Evolutionary conservation across 805 yeast genomes (phyloP).

Genomic region (Ogataea minuta): DNA sequence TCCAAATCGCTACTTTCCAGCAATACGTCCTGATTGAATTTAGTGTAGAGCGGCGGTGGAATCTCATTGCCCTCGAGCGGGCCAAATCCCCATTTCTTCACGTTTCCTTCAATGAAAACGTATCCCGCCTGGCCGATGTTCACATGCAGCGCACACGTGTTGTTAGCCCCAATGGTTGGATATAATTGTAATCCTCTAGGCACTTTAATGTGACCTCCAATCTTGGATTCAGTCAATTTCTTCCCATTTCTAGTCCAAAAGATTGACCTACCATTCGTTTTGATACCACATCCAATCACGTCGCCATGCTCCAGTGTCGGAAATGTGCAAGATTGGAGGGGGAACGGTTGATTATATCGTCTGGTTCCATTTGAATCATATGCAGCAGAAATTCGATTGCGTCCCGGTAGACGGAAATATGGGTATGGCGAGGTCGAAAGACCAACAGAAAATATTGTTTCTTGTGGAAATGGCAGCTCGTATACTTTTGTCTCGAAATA

Average conservation of each 20-base stretch:
- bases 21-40: conserved; percentile 72
- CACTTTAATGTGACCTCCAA: conserved; percentile 76
- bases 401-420: conserved; percentile 87
- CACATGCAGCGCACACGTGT: conserved; percentile 79
- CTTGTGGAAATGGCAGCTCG: conserved; percentile 57
- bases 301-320: conserved; percentile 77
- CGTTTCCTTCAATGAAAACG: conserved; percentile 89
- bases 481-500: conserved; percentile 87
- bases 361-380: conserved; percentile 85
- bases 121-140: conserved; percentile 91
- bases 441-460: conserved; percentile 68
- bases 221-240: conserved; percentile 73
- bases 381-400: conserved; percentile 79
- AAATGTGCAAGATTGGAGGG: conserved; percentile 37
- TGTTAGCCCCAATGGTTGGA: conserved; percentile 88
- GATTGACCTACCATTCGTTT: conserved; percentile 77
- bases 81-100: conserved; percentile 95
- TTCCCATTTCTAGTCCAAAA: conserved; percentile 96
- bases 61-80: conserved; percentile 83
- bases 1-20: conserved; percentile 60
- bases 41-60: conserved; percentile 92
- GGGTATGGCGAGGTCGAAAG: conserved; percentile 88
- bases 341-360: conserved; percentile 76
- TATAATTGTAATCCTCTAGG: conserved; percentile 69
- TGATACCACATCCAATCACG: conserved; percentile 88